Percentiles rank a stretch among this genome's conserved stretches.
These are phyloP conservation scores for Pisolithus microcarpus DNA, from an alignment of 768 basidiomycete species.

Conservation along the genomic window DNA sequence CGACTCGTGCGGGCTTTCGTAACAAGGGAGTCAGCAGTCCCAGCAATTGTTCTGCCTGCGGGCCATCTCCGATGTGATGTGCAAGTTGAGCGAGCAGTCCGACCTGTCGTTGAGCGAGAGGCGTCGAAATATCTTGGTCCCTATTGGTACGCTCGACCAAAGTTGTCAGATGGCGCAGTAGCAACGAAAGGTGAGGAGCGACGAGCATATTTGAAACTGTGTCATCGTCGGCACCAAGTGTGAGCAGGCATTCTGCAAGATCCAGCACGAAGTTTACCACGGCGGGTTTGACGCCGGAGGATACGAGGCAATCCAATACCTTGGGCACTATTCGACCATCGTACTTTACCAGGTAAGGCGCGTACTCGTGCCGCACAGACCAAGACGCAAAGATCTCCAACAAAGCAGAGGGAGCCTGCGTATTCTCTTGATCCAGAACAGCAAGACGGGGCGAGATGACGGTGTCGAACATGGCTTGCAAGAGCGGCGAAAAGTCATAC, in stretches of 20 bases:
- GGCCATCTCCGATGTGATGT: slow-evolving; percentile 58
- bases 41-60: slow-evolving; percentile 69
- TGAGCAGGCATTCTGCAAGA: slow-evolving; percentile 67
- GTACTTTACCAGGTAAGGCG: slow-evolving; percentile 60
- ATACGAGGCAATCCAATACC: slow-evolving; percentile 74
- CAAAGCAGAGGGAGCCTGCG: slow-evolving; percentile 83
- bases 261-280: slow-evolving; percentile 82
- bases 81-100: slow-evolving; percentile 73
- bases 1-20: slow-evolving; percentile 62
- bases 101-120: slow-evolving; percentile 77
- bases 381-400: slow-evolving; percentile 81
- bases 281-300: slow-evolving; percentile 77
- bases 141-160: slow-evolving; percentile 61
- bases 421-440: slow-evolving; percentile 74
- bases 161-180: slow-evolving; percentile 65
- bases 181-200: slow-evolving; percentile 59
- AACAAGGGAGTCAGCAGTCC: slow-evolving; percentile 72
- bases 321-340: slow-evolving; percentile 66
- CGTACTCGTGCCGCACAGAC: slow-evolving; percentile 52
- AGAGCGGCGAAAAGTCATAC: slow-evolving; percentile 72
- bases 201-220: slow-evolving; percentile 47
- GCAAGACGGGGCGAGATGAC: slow-evolving; percentile 82
- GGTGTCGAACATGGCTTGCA: slow-evolving; percentile 55
- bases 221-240: slow-evolving; percentile 44
- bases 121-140: slow-evolving; percentile 43